Evolutionary conservation across 2,329 filamentous ascomycete species (phyloP), one percentile per base, ranked within the genome.

Genomic region (Phialophora chinensis): DNA sequence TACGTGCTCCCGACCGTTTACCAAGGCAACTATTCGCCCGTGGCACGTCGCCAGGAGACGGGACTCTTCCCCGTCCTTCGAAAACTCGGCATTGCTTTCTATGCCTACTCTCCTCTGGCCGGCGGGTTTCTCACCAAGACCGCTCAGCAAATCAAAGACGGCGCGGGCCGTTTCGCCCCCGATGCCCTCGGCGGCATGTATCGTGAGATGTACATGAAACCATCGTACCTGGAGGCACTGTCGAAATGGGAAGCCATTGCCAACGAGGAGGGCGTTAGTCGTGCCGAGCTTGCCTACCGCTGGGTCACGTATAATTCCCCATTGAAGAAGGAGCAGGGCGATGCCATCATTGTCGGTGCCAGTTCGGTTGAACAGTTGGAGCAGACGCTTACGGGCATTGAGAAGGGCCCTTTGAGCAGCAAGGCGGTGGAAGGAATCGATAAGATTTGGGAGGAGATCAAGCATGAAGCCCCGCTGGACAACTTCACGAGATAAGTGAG

Each of bases 11-110:
- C 79, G 0, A 73, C 67, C 5, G 77, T 75, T 62, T 82, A 81
- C 58, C 79, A 82, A 54, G 79, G 79, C 33, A 73, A 75, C 12
- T 81, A 81, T 67, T 80, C 75, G 62, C 65, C 78, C 4, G 66
- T 80, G 7, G 74, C 75, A 7, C 79, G 79, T 5, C 62, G 53
- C 14, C 72, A 73, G 60, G 80, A 82, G 61, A 73, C 71, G 2
- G 68, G 71, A 12, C 70, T 81, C 3, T 72, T 79, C 12, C 80
- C 79, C 0, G 65, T 78, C 0, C 72, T 81, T 5, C 76, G 76
- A 14, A 70, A 75, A 5, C 73, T 79, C 63, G 66, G 67, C 42
- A 75, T 75, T 38, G 66, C 68, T 8, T 77, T 75, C 63, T 70
- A 71, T 65, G 73, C 71, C 29, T 76, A 73, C 57, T 72, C 72